Evolutionary conservation across 129 eudicot species (phyloP).

Genomic region (Saussurea involucrata): DNA sequence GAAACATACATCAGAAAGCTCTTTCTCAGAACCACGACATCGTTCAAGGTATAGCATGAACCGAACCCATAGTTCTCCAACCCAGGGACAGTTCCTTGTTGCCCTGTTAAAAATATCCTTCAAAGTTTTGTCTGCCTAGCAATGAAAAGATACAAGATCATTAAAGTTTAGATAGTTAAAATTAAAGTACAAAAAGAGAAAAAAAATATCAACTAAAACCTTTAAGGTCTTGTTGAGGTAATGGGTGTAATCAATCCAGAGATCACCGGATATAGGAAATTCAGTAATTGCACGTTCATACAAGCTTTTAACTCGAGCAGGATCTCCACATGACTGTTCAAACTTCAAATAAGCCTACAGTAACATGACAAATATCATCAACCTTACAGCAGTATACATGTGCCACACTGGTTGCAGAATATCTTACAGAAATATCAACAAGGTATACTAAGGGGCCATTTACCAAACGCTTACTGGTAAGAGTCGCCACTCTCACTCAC

Average conservation of each 20-base stretch:
- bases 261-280: conserved; percentile 71
- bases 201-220: conserved; percentile 38
- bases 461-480: neutral
- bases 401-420: neutral
- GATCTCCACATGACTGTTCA: conserved; percentile 85
- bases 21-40: conserved; percentile 66
- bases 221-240: conserved; percentile 81
- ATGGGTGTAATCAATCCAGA: conserved; percentile 79
- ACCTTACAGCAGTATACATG: neutral
- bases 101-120: conserved; percentile 59
- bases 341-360: conserved; percentile 73
- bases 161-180: neutral
- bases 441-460: neutral
- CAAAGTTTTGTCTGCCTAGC: conserved; percentile 62
- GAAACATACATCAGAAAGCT: conserved; percentile 66
- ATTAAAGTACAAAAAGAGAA: neutral
- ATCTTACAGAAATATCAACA: neutral
- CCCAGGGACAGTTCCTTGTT: conserved; percentile 92
- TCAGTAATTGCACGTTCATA: conserved; percentile 91
- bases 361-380: conserved; percentile 16
- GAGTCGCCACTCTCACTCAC: neutral
- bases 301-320: conserved; percentile 79
- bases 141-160: conserved; percentile 8
- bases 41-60: conserved; percentile 81
- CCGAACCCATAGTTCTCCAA: conserved; percentile 84